These are phyloP conservation scores for Geosmithia morbida DNA, from an alignment of 2,329 filamentous ascomycete species.

Conservation along the genomic window DNA sequence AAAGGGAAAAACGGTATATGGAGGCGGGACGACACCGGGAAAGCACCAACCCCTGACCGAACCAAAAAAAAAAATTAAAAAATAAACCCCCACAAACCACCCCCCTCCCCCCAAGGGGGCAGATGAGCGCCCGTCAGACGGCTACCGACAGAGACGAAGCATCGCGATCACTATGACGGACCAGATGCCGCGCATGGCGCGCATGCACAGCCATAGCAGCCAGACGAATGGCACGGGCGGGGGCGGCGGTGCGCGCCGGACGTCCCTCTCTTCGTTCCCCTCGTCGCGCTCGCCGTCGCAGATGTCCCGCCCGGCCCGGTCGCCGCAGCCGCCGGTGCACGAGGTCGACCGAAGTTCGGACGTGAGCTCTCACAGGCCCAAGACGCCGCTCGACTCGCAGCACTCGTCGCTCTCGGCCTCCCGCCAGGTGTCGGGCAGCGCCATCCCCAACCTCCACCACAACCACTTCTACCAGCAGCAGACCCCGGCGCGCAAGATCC, in stretches of 20 bases:
- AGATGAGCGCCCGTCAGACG: neutral
- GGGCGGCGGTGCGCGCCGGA: slow-evolving; percentile 18
- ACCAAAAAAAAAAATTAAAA: no score
- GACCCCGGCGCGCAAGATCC: slow-evolving; percentile 32
- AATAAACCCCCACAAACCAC: no score
- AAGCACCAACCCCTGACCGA: no score
- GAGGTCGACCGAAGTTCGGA: slow-evolving; percentile 43
- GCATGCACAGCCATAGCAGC: slow-evolving; percentile 19
- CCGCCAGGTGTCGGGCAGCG: slow-evolving; percentile 19
- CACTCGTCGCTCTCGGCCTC: slow-evolving; percentile 41
- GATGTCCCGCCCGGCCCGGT: slow-evolving; percentile 42
- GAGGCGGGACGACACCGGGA: no score
- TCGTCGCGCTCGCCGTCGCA: slow-evolving; percentile 42
- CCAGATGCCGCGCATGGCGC: slow-evolving; percentile 23
- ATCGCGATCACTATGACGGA: neutral
- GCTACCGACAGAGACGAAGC: neutral
- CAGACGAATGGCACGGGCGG: slow-evolving; percentile 15
- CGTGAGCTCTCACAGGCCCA: slow-evolving; percentile 42
- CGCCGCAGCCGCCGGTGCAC: slow-evolving; percentile 35
- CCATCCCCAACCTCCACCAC: neutral
- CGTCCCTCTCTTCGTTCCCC: slow-evolving; percentile 52
- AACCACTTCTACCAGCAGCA: neutral
- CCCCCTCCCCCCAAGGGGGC: no score
- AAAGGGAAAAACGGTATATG: no score
- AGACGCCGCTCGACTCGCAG: slow-evolving; percentile 43